Percentiles rank a stretch among this genome's conserved stretches.
These are phyloP conservation scores for Annona cherimola DNA, from an alignment of 164 flowering plant genomes.

Conservation along the genomic window DNA sequence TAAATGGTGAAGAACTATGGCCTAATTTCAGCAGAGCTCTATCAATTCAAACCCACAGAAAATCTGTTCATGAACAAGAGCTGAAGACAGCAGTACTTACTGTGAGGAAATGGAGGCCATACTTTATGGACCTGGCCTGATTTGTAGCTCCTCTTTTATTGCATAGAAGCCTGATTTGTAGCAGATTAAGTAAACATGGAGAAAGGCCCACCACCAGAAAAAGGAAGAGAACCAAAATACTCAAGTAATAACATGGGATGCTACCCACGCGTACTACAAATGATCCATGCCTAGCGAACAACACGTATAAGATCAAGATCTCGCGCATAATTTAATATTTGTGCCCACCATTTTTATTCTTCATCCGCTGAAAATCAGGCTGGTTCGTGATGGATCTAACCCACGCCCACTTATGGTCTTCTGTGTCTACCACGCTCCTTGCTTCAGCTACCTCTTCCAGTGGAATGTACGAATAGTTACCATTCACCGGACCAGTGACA, in stretches of 20 bases:
- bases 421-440: constrained; percentile 48
- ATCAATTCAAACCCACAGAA: no score
- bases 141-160: neutral
- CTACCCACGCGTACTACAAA: neutral
- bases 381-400: constrained; percentile 77
- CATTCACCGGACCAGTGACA: constrained; percentile 69
- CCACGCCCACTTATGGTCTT: constrained; percentile 94
- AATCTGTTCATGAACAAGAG: no score
- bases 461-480: constrained; percentile 73
- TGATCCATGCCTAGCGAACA: neutral
- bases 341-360: no score
- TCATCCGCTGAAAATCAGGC: constrained; percentile 63
- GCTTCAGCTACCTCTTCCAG: constrained; percentile 54
- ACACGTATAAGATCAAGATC: neutral
- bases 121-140: neutral
- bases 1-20: no score
- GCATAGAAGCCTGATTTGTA: neutral
- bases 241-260: neutral
- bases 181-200: no score
- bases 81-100: no score
- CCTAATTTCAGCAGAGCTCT: no score
- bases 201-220: no score
- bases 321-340: neutral
- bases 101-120: no score
- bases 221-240: no score